Evolutionary conservation across 176 grass and related monocot genomes (phyloP), one percentile per base, ranked within the genome.

Genomic region (Typha latifolia): DNA sequence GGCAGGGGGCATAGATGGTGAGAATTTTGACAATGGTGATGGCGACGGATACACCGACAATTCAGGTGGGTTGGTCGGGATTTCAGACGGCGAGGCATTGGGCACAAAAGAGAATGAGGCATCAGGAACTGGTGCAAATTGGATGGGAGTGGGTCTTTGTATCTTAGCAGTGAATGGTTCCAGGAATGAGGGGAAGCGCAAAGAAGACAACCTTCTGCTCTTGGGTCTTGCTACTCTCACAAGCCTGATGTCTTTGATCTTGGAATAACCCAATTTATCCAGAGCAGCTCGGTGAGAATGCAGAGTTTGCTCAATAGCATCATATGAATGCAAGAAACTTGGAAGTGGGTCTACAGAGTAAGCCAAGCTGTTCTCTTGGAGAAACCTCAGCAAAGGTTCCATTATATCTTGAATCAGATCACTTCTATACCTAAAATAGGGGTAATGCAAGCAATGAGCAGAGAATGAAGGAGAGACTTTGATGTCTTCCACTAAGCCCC

Each of bases 21-120:
- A 43, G 37, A 43, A 43, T 43, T 43, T 43, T 10, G 34, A 5
- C 5, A 63, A 1, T n/a, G 20, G 21, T 63, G 64, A 26, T 9
- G 5, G 53, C 14, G n/a, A 19, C 9, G 43, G 53, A 11, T 10
- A 22, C 14, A 59, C 16, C 2, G 53, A 21, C 18, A 21, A 59
- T 20, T 23, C 12, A 49, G 43, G 13, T 59, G 75, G 62, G 75
- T 69, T 69, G 13, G 51, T 61, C 15, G 75, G 75, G 64, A 68
- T 32, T 13, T 70, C 43, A 9, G 81, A 76, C 29, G 81, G 26
- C 13, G 81, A 70, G 26, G 74, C 4, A 21, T 49, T 66, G 10
- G 81, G 81, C 18, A 71, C 16, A 43, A 73, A 78, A 23, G 69
- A 43, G 51, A 83, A 72, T 51, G 80, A 78, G 43, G 7, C 51